Percentiles rank a stretch among this genome's conserved stretches.
phyloP scores from a whole-genome alignment of 1,284 basidiomycete genomes.

The Taiwanofungus camphoratus region DNA sequence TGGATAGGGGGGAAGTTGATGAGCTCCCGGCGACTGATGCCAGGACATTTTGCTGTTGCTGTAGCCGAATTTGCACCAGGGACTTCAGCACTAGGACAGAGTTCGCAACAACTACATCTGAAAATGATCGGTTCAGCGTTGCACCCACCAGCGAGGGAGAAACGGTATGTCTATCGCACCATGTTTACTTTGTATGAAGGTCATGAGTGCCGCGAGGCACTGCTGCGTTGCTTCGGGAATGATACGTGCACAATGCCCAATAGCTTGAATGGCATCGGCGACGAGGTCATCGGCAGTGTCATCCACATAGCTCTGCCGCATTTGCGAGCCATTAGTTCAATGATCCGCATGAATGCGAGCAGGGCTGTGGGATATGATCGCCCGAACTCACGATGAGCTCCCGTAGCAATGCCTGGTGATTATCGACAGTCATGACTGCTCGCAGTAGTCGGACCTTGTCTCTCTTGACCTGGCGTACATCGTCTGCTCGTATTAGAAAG shows the following conservation, averaged over 20 bases:
- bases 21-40: conserved; percentile 16
- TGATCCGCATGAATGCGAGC: neutral
- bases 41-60: conserved; percentile 25
- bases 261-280: conserved; percentile 65
- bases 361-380: neutral
- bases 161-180: conserved; percentile 37
- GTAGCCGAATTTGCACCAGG: conserved; percentile 67
- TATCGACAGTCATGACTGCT: conserved; percentile 58
- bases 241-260: conserved; percentile 68
- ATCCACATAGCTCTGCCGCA: conserved; percentile 67
- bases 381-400: conserved; percentile 74
- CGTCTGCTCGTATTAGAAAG: conserved; percentile 67
- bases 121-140: neutral
- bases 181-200: conserved; percentile 70
- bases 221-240: conserved; percentile 65
- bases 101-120: conserved; percentile 69
- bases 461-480: conserved; percentile 58
- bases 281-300: conserved; percentile 69
- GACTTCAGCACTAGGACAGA: conserved; percentile 82
- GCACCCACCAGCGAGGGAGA: conserved; percentile 1
- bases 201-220: conserved; percentile 71
- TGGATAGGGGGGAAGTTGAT: conserved; percentile 46
- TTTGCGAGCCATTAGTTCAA: neutral
- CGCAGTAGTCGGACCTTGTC: conserved; percentile 73
- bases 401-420: conserved; percentile 62